Evolutionary conservation across 257 asterid species (phyloP).

Genomic region (Solanum etuberosum): DNA sequence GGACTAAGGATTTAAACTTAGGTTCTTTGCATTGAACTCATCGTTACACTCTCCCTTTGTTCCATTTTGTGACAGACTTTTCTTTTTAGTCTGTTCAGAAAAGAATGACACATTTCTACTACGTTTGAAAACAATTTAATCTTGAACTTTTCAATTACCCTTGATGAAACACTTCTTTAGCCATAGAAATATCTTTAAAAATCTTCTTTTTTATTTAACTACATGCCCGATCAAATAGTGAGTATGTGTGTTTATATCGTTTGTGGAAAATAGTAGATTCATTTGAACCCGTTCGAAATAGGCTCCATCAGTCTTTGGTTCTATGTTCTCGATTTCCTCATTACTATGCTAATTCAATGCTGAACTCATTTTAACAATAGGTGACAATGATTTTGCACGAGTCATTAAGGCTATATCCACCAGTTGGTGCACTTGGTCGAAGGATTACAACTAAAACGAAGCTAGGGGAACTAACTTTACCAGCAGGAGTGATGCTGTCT

Average conservation of each 20-base stretch:
- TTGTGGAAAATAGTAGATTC: not conserved
- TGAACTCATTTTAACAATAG: not conserved
- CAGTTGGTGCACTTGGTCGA: not conserved
- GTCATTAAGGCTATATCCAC: not conserved
- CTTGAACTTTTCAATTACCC: not conserved
- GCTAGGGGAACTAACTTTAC: not conserved
- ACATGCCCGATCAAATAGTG: not conserved
- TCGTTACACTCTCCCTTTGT: not conserved
- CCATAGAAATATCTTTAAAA: not conserved
- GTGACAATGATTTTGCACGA: not conserved
- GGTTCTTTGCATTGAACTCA: not conserved
- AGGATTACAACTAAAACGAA: not conserved
- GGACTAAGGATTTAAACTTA: not conserved
- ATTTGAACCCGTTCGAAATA: not conserved
- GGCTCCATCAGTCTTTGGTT: not conserved
- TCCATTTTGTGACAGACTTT: not conserved
- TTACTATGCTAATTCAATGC: not conserved
- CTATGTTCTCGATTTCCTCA: not conserved
- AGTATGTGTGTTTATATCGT: not conserved
- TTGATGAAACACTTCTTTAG: not conserved
- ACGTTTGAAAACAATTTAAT: not conserved
- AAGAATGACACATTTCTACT: not conserved
- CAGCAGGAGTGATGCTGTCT: not conserved
- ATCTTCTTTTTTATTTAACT: not conserved
- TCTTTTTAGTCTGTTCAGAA: not conserved